phyloP scores from a whole-genome alignment of 495 filamentous ascomycete species.

The Talaromyces wortmannii region DNA sequence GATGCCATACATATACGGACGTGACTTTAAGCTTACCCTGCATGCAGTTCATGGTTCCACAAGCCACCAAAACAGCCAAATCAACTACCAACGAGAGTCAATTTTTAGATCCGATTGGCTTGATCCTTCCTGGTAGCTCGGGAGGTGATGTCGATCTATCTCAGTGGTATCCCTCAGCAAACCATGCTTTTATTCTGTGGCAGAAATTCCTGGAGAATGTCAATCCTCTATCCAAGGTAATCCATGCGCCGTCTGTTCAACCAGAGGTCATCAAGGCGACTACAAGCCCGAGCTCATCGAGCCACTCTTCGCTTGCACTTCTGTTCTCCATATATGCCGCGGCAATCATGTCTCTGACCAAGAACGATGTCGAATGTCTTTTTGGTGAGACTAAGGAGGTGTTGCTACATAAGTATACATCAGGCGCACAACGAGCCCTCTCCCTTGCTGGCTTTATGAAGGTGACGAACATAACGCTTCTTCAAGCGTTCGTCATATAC shows the following conservation, averaged over 20 bases:
- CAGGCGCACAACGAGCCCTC: constrained; percentile 38
- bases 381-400: constrained; percentile 32
- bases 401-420: constrained; percentile 31
- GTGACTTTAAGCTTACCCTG: background rate
- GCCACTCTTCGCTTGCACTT: constrained; percentile 30
- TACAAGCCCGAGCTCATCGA: constrained; percentile 17
- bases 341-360: constrained; percentile 28
- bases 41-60: background rate
- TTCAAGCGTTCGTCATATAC: constrained; percentile 41
- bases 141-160: background rate
- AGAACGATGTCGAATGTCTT: constrained; percentile 25
- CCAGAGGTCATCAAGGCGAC: constrained; percentile 32
- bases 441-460: constrained; percentile 36
- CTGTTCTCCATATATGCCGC: constrained; percentile 44
- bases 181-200: constrained; percentile 66
- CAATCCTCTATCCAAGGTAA: constrained; percentile 61
- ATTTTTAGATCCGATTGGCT: background rate
- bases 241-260: constrained; percentile 56
- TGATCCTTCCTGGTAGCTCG: background rate
- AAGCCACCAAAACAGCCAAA: background rate
- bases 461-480: constrained; percentile 29
- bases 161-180: background rate
- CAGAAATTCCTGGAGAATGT: constrained; percentile 61
- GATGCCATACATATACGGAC: background rate
- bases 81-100: background rate